These are phyloP conservation scores for Heimioporus retisporus DNA, from an alignment of 1,284 basidiomycete species.

Conservation along the genomic window DNA sequence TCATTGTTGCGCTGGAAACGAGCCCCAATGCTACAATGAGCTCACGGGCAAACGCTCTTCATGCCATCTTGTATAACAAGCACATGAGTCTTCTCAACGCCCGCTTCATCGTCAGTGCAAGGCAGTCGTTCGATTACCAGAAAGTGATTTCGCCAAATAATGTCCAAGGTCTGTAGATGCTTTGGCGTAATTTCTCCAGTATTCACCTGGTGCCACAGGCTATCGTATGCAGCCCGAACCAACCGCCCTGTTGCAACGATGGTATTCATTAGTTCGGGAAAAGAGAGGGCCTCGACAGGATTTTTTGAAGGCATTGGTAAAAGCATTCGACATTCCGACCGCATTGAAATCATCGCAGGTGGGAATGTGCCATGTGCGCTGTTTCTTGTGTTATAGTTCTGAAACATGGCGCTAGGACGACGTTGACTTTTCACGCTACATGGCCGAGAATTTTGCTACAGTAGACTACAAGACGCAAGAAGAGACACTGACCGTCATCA, in stretches of 20 bases:
- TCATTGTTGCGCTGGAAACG: slow-evolving; percentile 95
- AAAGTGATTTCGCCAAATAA: slow-evolving; percentile 58
- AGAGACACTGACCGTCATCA: slow-evolving; percentile 90
- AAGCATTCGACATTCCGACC: slow-evolving; percentile 78
- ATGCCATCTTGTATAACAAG: slow-evolving; percentile 88
- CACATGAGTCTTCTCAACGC: slow-evolving; percentile 92
- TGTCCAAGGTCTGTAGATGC: slow-evolving; percentile 56
- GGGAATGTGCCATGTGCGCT: slow-evolving; percentile 3
- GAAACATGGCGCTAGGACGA: slow-evolving; percentile 66
- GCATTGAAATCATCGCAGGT: slow-evolving; percentile 60
- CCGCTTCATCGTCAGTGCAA: slow-evolving; percentile 84
- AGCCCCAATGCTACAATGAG: slow-evolving; percentile 72
- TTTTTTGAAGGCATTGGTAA: slow-evolving; percentile 86
- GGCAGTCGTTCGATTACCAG: slow-evolving; percentile 89
- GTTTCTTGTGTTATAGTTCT: not conserved
- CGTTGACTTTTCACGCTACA: slow-evolving; percentile 87
- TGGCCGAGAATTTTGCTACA: slow-evolving; percentile 93
- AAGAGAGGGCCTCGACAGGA: slow-evolving; percentile 89
- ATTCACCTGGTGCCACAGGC: slow-evolving; percentile 51
- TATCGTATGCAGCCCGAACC: slow-evolving; percentile 70
- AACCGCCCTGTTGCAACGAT: slow-evolving; percentile 83
- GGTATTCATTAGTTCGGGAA: slow-evolving; percentile 93
- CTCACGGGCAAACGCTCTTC: slow-evolving; percentile 83
- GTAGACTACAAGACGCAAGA: slow-evolving; percentile 97
- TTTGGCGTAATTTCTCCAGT: not conserved